A percentile compares a stretch with the other conserved stretches of the same genome.
These are phyloP conservation scores for Verbascum thapsus DNA, from an alignment of 257 asterid genomes.

Conservation along the genomic window DNA sequence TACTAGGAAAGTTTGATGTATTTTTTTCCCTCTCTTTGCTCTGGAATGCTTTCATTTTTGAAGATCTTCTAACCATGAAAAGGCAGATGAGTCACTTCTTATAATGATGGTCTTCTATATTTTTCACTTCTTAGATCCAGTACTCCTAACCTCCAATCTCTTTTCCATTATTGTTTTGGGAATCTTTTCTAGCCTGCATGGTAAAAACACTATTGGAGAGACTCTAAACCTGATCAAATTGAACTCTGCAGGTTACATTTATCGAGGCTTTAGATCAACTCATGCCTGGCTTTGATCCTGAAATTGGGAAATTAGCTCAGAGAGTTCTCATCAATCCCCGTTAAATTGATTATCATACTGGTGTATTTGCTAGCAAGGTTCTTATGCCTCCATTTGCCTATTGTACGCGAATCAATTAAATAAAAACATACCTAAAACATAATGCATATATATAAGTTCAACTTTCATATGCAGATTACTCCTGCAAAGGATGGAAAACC, in stretches of 20 bases:
- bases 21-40: too few species aligned
- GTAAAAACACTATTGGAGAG: too few species aligned
- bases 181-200: slow-evolving; percentile 13
- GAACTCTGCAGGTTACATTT: slow-evolving; percentile 74
- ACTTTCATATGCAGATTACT: too few species aligned
- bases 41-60: neutral
- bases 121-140: neutral
- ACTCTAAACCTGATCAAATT: slow-evolving; percentile 38
- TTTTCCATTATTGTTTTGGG: neutral
- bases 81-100: neutral
- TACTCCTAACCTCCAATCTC: neutral
- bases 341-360: slow-evolving; percentile 79
- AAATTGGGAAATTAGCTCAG: slow-evolving; percentile 89
- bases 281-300: slow-evolving; percentile 98
- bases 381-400: slow-evolving; percentile 22
- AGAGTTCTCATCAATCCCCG: slow-evolving; percentile 86
- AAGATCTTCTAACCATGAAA: neutral
- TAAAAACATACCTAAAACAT: neutral
- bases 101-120: neutral
- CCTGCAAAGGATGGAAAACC: slow-evolving; percentile 99
- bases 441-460: too few species aligned
- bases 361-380: slow-evolving; percentile 98
- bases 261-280: slow-evolving; percentile 92
- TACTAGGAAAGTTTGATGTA: neutral
- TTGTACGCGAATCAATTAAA: slow-evolving; percentile 3